These are phyloP conservation scores for Cercospora sesami DNA, from an alignment of 2,329 filamentous ascomycete species.

Conservation along the genomic window DNA sequence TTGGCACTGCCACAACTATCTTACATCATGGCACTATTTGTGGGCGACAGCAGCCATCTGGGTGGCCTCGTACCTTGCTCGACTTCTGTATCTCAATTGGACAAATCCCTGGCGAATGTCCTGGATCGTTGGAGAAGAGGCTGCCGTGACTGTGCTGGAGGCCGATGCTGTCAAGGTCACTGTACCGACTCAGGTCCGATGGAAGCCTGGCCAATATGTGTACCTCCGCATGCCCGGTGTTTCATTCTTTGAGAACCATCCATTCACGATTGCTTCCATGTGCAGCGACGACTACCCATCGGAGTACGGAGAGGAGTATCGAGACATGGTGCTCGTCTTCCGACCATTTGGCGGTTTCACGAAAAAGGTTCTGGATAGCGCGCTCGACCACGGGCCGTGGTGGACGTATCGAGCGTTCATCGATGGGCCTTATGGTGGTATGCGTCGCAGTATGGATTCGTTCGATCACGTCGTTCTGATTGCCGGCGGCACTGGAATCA, in stretches of 20 bases:
- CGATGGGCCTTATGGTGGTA: constrained; percentile 92
- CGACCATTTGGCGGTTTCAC: constrained; percentile 91
- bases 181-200: constrained; percentile 86
- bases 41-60: constrained; percentile 79
- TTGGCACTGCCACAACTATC: constrained; percentile 93
- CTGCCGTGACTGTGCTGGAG: constrained; percentile 81
- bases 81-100: constrained; percentile 90
- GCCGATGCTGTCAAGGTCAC: constrained; percentile 96
- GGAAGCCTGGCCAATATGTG: constrained; percentile 91
- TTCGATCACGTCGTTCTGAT: constrained; percentile 94
- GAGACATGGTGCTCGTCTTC: constrained; percentile 89
- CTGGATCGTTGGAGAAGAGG: constrained; percentile 87
- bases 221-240: constrained; percentile 94
- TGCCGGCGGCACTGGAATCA: constrained; percentile 91
- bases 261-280: constrained; percentile 89
- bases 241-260: constrained; percentile 86
- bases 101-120: constrained; percentile 73
- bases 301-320: constrained; percentile 81
- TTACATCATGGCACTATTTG: constrained; percentile 87
- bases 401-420: constrained; percentile 90
- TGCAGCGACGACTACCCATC: constrained; percentile 93
- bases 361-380: constrained; percentile 75
- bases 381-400: constrained; percentile 81
- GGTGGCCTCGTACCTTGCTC: constrained; percentile 68
- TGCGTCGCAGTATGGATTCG: constrained; percentile 83